Evolutionary conservation across 495 filamentous ascomycete species (phyloP).

Genomic region (Penicillium canariense): DNA sequence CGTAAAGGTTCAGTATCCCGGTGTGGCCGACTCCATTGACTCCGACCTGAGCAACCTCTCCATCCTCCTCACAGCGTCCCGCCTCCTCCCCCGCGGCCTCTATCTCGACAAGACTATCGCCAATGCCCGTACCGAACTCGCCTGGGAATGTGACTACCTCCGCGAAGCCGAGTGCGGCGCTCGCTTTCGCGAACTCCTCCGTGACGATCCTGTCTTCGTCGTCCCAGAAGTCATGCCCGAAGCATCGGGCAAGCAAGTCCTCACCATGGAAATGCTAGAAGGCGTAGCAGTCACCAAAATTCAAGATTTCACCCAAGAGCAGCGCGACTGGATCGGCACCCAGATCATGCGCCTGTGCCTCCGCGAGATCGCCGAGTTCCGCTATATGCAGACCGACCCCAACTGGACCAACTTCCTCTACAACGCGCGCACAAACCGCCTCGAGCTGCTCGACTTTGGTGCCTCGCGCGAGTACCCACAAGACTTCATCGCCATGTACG

Average conservation of each 20-base stretch:
- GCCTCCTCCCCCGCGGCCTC: conserved; percentile 83
- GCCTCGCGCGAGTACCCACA: conserved; percentile 82
- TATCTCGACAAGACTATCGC: conserved; percentile 97
- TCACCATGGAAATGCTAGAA: conserved; percentile 90
- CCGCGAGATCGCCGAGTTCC: conserved; percentile 88
- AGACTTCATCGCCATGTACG: conserved; percentile 75
- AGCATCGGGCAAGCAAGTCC: conserved; percentile 79
- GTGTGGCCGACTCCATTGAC: conserved; percentile 92
- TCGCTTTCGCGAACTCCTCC: conserved; percentile 70
- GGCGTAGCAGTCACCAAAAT: conserved; percentile 88
- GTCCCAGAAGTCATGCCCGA: conserved; percentile 77
- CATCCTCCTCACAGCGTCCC: conserved; percentile 83
- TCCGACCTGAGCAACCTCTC: conserved; percentile 92
- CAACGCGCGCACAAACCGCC: conserved; percentile 65
- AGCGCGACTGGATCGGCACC: conserved; percentile 86
- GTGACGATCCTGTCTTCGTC: conserved; percentile 70
- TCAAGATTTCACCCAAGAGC: conserved; percentile 67
- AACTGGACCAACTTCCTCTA: conserved; percentile 99
- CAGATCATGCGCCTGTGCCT: conserved; percentile 91
- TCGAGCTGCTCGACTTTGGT: conserved; percentile 95
- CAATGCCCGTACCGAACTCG: conserved; percentile 89
- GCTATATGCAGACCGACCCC: conserved; percentile 98
- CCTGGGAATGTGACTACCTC: conserved; percentile 95
- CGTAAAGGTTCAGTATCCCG: conserved; percentile 96
- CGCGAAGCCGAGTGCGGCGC: conserved; percentile 78